Conservation (phyloP, 305 asterid species). For the Ajuga reptans region DNA sequence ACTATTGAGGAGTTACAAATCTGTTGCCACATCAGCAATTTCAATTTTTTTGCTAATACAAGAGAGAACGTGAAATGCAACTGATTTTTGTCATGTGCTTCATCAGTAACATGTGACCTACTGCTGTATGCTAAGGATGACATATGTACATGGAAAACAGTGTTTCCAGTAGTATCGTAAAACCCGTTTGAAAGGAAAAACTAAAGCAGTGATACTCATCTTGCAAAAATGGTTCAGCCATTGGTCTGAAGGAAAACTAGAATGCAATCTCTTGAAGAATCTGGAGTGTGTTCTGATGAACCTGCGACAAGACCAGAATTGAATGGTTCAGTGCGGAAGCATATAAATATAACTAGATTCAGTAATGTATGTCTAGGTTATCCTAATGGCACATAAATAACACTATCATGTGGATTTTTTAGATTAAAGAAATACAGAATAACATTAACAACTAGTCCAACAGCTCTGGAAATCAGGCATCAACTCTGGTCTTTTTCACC, state of each 20-base stretch:
- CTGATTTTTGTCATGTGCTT: neutral
- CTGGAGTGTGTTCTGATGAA: conserved; percentile 88
- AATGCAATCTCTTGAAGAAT: conserved; percentile 92
- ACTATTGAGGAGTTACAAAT: neutral
- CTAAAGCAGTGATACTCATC: conserved; percentile 6
- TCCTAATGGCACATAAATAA: neutral
- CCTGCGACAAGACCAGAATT: conserved; percentile 46
- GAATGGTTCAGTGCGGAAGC: conserved; percentile 15
- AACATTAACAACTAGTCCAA: conserved; percentile 1
- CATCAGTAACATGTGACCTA: neutral
- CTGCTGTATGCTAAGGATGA: neutral
- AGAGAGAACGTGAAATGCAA: neutral
- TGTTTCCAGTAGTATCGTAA: neutral
- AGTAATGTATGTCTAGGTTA: too few species aligned
- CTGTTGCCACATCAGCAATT: neutral
- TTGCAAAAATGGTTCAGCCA: conserved; percentile 13
- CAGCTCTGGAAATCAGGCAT: neutral
- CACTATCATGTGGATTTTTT: conserved; percentile 1
- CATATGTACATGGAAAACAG: conserved; percentile 1
- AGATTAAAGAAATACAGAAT: conserved; percentile 7
- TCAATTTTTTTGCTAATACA: neutral
- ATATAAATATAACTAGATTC: too few species aligned
- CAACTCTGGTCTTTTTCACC: neutral
- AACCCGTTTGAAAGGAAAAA: conserved; percentile 3
- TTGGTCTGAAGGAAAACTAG: conserved; percentile 30